Conservation (phyloP, 495 filamentous ascomycete genomes). For the Hypoxylon lenormandii region DNA sequence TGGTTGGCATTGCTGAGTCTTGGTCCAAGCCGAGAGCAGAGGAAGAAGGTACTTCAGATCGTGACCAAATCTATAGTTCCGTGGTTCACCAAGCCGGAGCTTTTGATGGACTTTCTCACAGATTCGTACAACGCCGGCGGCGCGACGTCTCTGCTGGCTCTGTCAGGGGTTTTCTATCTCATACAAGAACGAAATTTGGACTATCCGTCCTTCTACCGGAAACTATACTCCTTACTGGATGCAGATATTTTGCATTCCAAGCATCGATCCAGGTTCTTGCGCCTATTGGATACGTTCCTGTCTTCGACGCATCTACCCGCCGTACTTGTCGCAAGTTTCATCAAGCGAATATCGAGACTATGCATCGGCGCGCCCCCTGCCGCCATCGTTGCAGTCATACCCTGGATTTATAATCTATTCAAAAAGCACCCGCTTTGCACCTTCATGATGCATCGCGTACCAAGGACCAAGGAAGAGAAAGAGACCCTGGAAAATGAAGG, state of each 20-base stretch:
- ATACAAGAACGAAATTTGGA: constrained; percentile 93
- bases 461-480: constrained; percentile 66
- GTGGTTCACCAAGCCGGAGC: constrained; percentile 84
- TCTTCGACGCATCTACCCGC: constrained; percentile 93
- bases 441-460: constrained; percentile 91
- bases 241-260: constrained; percentile 88
- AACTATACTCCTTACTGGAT: constrained; percentile 91
- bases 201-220: constrained; percentile 92
- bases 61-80: constrained; percentile 83
- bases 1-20: constrained; percentile 83
- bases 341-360: constrained; percentile 87
- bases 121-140: constrained; percentile 90
- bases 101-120: constrained; percentile 97
- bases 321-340: constrained; percentile 89
- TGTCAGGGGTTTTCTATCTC: constrained; percentile 94
- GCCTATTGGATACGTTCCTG: constrained; percentile 90
- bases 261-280: constrained; percentile 92
- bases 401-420: constrained; percentile 94
- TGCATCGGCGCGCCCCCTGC: constrained; percentile 85
- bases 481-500: constrained; percentile 72
- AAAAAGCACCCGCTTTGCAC: constrained; percentile 89
- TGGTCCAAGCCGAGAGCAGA: constrained; percentile 73
- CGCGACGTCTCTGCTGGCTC: constrained; percentile 82
- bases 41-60: constrained; percentile 78
- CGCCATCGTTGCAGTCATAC: constrained; percentile 86